Evolutionary conservation across 768 basidiomycete species (phyloP), one percentile per base, ranked within the genome.

Genomic region (Leccinellum luteum): DNA sequence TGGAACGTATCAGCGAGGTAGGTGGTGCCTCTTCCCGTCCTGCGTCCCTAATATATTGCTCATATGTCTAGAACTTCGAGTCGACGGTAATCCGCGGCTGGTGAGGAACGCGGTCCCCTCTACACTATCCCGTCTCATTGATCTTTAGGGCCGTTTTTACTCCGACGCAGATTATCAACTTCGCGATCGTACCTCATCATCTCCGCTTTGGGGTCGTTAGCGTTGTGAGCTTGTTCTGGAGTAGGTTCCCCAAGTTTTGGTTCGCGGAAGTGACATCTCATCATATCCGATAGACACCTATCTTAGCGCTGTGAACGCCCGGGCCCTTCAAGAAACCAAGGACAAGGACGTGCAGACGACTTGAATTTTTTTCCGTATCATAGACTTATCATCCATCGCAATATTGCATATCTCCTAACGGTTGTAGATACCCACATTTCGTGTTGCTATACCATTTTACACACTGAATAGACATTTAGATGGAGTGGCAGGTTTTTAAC

Each of bases 161-260:
- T 31, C 91, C 91, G 1, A 82, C 89, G 0, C 91, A 94, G 69
- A 65, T 86, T 54, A 76, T 91, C 76, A 94, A 94, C 73, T 94
- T 93, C 65, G 75, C 83, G 9, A 21, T 93, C 31, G 81, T 92
- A 1, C 92, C 92, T 2, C 85, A 81, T 4, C 91, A 93, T 63
- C 73, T 92, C 34, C 84, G 91, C 35, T 86, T 93, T 53, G 79
- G 87, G 19, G 76, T 87, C 19, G 83, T 94, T 23, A 81, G 90
- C 64, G 80, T 88, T 12, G 89, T 92, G 52, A 87, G 86, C 65
- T 78, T 92, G 58, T 88, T 89, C 75, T 90, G 89, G 90, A 92
- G 90, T 92, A 68, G 48, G 87, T 80, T 10, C 21, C 25, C 4
- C 17, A 6, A 45, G 38, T 57, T 52, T 59, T 51, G 51, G 45